Base-by-base conservation (phyloP, 108 stramenopile genomes). In the Nannochloropsis oceanica region DNA sequence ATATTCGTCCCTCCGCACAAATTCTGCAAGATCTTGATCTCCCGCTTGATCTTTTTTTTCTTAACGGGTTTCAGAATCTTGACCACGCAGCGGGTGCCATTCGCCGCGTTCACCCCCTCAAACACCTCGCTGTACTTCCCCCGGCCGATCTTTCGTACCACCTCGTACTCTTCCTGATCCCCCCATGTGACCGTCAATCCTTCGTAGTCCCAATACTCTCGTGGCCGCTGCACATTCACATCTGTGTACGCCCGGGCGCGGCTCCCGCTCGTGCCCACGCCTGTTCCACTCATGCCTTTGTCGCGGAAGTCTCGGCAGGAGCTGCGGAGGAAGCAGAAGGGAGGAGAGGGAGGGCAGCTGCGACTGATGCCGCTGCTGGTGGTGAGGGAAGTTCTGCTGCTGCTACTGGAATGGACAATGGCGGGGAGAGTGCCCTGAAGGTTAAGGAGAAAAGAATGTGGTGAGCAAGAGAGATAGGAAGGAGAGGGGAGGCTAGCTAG, bases 1-100 rank as follows among this genome's bases (percentile, higher is more conserved):
- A 99, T 97, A 91, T 99, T 99, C 44, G 96, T 97, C 20, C 97
- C 97, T 25, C 99, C 99, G 89, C 97, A 97, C 93, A 99, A 95
- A 90, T 99, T 99, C 89, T 99, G 99, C 43, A 99, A 89, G 84
- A 99, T 99, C 89, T 99, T 99, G 92, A 99, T 99, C 92, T 92
- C 92, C 44, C 91, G 92, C 87, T 98, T 99, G 92, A 99, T 99
- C 92, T 99, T 99, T 93, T 99, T 99, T 92, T 98, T 98, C 94
- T 99, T 99, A 83, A 99, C 99, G 26, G 99, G 99, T 90, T 99
- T 99, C 80, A 99, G 94, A 86, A 99, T 99, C 91, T 99, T 99
- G 86, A 99, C 94, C 43, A 99, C 99, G 92, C 99, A 99, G 87
- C 96, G 96, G 82, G 95, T 93, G 88, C 95, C 94, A 86, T 94